Evolutionary conservation across 208 protist species (phyloP).

Genomic region (Borovskyia barvae): DNA sequence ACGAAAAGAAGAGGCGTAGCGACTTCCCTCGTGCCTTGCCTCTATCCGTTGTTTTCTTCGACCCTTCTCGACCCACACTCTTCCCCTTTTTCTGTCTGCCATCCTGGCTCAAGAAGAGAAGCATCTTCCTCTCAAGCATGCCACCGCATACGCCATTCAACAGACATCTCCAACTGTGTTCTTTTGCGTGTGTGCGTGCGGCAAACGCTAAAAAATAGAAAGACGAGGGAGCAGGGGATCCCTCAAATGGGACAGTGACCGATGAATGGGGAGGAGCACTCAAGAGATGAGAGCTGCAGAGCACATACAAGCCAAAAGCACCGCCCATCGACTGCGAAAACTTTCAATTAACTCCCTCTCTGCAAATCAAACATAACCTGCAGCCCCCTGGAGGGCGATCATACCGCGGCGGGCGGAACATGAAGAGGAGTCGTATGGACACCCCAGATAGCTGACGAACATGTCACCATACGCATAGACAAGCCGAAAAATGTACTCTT

Average conservation of each 20-base stretch:
- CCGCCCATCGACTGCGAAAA: neutral
- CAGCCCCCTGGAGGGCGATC: no score
- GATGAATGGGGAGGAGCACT: neutral
- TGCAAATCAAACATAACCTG: no score
- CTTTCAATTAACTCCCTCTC: no score
- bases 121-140: neutral
- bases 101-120: no score
- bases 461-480: no score
- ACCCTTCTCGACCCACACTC: no score
- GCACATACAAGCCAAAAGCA: neutral
- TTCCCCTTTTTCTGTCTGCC: no score
- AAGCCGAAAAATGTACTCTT: no score
- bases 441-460: no score
- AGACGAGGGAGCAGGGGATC: conserved; percentile 1
- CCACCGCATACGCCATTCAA: neutral
- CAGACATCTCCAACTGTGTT: neutral
- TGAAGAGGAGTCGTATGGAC: no score
- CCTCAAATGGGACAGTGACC: neutral
- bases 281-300: neutral
- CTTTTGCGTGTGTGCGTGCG: neutral
- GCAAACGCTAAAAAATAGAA: conserved; percentile 2
- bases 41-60: no score
- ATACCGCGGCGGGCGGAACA: no score
- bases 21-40: neutral
- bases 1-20: conserved; percentile 1